Conservation (phyloP, 2,329 filamentous ascomycete species). For the Blumeriella jaapii region DNA sequence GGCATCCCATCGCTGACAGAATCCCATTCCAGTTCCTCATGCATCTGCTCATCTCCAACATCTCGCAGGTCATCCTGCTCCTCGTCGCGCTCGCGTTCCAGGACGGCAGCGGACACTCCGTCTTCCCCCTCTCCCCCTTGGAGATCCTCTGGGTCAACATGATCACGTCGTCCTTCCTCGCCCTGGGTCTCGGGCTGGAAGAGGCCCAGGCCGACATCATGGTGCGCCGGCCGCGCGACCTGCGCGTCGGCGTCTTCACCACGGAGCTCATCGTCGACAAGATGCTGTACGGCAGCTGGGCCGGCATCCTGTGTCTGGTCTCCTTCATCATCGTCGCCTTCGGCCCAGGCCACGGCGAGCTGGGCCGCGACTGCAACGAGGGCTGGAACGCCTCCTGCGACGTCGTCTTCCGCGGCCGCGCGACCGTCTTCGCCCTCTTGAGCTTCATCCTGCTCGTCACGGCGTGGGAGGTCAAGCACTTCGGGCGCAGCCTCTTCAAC, state of each 20-base stretch:
- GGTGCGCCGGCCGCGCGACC: conserved; percentile 49
- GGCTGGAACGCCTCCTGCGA: conserved; percentile 38
- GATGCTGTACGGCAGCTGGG: conserved; percentile 52
- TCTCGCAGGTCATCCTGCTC: conserved; percentile 57
- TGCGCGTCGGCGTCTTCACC: conserved; percentile 51
- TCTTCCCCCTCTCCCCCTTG: conserved; percentile 60
- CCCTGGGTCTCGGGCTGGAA: conserved; percentile 62
- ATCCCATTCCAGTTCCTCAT: conserved; percentile 38
- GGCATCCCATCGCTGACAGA: not conserved
- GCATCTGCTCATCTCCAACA: conserved; percentile 57
- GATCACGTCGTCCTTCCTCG: conserved; percentile 59
- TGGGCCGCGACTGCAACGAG: conserved; percentile 49
- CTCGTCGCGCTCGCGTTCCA: conserved; percentile 60
- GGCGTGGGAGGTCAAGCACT: conserved; percentile 64
- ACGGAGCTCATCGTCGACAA: conserved; percentile 54
- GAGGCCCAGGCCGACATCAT: conserved; percentile 58
- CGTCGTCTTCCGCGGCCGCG: conserved; percentile 51
- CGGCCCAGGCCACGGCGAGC: conserved; percentile 37
- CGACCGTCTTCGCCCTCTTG: conserved; percentile 57
- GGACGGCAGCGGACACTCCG: conserved; percentile 44
- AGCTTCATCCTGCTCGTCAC: conserved; percentile 58
- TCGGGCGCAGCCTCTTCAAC: conserved; percentile 56
- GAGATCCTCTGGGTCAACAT: conserved; percentile 71
- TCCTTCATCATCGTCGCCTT: conserved; percentile 51
- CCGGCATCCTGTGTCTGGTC: conserved; percentile 49